Base-by-base conservation (phyloP, 768 basidiomycete species). In the Mycena floridula region DNA sequence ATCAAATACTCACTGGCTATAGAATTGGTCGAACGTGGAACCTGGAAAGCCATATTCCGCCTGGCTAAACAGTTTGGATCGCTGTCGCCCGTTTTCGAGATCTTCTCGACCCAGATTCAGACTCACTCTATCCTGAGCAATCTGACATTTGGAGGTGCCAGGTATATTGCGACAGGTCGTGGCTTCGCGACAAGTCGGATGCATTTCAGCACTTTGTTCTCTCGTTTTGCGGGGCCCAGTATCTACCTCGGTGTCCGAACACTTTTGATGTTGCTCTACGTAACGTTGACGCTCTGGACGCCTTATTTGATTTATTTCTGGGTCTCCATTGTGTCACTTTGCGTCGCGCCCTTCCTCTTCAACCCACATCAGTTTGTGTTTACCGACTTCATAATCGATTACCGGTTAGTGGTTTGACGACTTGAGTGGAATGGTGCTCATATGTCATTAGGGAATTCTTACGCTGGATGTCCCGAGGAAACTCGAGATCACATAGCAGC, bases 321-420 rank as follows among this genome's bases (percentile, higher is more conserved):
- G 95, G 63, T 97, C 44, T 93, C 95, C 35, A 90, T 94, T 50
- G 70, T 93, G 25, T 81, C 93, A 13, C 77, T 99, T 7, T 97
- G 93, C 57, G 67, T 97, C 51, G 85, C 95, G 24, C 96, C 96
- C 7, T 99, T 99, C 85, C 63, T 97, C 57, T 99, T 98, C 79
- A 99, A 98, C 61, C 96, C 96, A n/a, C 96, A 99, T 64, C 96
- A 98, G 65, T 99, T 99, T 69, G 89, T 89, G 16, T 86, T 93
- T 64, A 81, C 92, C 28, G 96, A 99, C 64, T 99, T 94, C 65
- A 79, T 98, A 63, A 89, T 98, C 59, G 96, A 99, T 66, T 92
- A 92, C 57, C 74, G 87, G 86, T 85, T 57, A 57, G 79, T 65
- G 38, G 37, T 40, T 9, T 6, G 9, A n/a, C 22, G 20, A 45